A percentile compares a stretch with the other conserved stretches of the same genome.
Evolutionary conservation across 306 rosid genomes (phyloP).

Genomic region (Myrica gale): DNA sequence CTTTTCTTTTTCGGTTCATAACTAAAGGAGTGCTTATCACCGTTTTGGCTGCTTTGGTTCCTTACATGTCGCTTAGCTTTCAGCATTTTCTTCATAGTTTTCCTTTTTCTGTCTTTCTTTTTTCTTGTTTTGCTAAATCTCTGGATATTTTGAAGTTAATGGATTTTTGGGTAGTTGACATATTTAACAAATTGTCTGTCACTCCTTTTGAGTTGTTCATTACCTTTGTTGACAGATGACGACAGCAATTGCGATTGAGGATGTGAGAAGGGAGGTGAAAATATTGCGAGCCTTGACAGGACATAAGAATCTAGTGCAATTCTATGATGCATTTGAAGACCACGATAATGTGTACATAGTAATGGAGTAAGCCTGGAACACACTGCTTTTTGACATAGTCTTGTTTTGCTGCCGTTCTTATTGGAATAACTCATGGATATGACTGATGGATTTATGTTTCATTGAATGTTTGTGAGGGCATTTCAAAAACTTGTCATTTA

Average conservation of each 20-base stretch:
- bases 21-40: not conserved
- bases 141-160: not conserved
- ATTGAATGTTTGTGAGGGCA: not conserved
- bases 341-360: constrained; percentile 95
- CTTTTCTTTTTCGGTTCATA: not conserved
- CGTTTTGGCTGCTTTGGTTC: not conserved
- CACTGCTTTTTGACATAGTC: constrained; percentile 22
- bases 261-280: constrained; percentile 97
- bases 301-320: constrained; percentile 75
- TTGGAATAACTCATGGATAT: not conserved
- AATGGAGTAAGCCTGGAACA: constrained; percentile 82
- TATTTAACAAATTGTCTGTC: not conserved
- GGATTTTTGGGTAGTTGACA: not conserved
- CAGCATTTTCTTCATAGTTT: not conserved
- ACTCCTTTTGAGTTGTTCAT: not conserved
- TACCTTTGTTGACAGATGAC: constrained; percentile 68
- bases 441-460: not conserved
- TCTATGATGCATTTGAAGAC: constrained; percentile 95
- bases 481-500: not conserved
- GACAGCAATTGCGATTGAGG: constrained; percentile 95
- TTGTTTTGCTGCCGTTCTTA: not conserved
- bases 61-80: not conserved
- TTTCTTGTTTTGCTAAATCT: not conserved
- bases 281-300: constrained; percentile 92
- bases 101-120: not conserved